Conservation (phyloP, 352 stramenopile genomes). For the Globisporangium cylindrosporum region DNA sequence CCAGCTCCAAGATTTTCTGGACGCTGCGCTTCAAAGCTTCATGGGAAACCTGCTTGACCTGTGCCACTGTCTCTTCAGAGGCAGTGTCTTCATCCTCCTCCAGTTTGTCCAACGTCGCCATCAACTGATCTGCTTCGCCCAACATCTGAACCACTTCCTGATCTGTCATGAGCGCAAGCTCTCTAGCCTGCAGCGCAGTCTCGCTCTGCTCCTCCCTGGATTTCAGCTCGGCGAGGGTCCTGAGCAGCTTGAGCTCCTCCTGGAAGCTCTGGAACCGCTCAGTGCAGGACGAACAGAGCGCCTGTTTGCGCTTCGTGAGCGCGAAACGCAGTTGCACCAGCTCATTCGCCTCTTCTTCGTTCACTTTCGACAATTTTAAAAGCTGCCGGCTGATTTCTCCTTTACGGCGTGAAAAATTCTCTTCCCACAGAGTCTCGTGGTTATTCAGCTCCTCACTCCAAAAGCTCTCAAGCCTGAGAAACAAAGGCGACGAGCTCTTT, state of each 20-base stretch:
- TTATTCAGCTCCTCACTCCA: not conserved
- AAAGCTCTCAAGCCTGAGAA: conserved; percentile 11
- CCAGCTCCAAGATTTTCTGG: conserved; percentile 12
- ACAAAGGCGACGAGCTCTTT: conserved; percentile 17
- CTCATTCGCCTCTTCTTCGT: conserved; percentile 33
- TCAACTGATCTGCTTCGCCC: conserved; percentile 10
- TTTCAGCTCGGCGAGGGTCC: conserved; percentile 2
- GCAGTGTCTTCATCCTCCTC: not conserved
- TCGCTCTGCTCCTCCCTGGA: not conserved
- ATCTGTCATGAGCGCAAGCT: conserved; percentile 5
- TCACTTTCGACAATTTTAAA: conserved; percentile 26
- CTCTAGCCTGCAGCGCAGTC: not conserved
- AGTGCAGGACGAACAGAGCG: not conserved
- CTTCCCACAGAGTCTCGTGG: conserved; percentile 20
- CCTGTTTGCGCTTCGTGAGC: conserved; percentile 13
- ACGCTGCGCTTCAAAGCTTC: conserved; percentile 10
- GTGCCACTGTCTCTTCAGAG: not conserved
- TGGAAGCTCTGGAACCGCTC: conserved; percentile 7
- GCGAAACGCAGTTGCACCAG: conserved; percentile 19
- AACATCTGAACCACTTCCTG: conserved; percentile 11
- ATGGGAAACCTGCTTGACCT: not conserved
- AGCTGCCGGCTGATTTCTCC: conserved; percentile 26
- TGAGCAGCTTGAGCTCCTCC: conserved; percentile 14
- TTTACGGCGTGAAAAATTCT: conserved; percentile 16
- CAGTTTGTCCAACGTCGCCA: conserved; percentile 11